Conservation (phyloP, 192 early-diverging fungal species). For the Coemansia sp. region DNA sequence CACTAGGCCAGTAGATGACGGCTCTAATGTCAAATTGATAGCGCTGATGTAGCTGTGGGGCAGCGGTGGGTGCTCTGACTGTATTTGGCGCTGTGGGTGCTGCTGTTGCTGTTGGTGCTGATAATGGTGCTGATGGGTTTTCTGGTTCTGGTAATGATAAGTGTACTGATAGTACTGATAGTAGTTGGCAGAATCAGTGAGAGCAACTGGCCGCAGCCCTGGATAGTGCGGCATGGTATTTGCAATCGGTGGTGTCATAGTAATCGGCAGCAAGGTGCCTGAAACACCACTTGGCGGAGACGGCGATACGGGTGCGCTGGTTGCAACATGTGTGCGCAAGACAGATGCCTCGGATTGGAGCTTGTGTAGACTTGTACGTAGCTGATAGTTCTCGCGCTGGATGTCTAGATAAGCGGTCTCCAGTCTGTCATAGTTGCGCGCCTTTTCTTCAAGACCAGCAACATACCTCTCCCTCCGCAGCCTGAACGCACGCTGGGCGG, state of each 20-base stretch:
- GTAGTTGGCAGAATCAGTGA: conserved; percentile 7
- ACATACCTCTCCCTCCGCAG: conserved; percentile 49
- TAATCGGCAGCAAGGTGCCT: conserved; percentile 14
- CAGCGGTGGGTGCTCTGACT: conserved; percentile 7
- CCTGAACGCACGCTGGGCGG: conserved; percentile 50
- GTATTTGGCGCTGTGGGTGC: conserved; percentile 13
- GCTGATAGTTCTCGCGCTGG: conserved; percentile 42
- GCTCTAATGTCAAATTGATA: neutral
- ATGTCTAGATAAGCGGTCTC: conserved; percentile 45
- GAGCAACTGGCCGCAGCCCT: conserved; percentile 12
- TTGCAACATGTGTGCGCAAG: conserved; percentile 29
- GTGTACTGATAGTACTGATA: conserved; percentile 3
- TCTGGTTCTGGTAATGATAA: conserved; percentile 11
- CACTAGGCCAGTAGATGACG: neutral
- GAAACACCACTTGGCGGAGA: conserved; percentile 15
- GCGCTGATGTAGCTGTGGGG: neutral
- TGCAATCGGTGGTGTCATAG: neutral
- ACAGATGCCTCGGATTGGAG: conserved; percentile 26
- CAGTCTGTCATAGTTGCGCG: conserved; percentile 39
- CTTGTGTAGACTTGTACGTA: conserved; percentile 27
- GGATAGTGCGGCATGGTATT: neutral
- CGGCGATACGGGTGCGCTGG: conserved; percentile 22
- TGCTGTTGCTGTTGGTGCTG: conserved; percentile 13
- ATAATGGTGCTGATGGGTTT: conserved; percentile 12
- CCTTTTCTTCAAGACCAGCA: conserved; percentile 49